Conservation (phyloP, 257 asterid genomes). For the Solanum tarijense region DNA sequence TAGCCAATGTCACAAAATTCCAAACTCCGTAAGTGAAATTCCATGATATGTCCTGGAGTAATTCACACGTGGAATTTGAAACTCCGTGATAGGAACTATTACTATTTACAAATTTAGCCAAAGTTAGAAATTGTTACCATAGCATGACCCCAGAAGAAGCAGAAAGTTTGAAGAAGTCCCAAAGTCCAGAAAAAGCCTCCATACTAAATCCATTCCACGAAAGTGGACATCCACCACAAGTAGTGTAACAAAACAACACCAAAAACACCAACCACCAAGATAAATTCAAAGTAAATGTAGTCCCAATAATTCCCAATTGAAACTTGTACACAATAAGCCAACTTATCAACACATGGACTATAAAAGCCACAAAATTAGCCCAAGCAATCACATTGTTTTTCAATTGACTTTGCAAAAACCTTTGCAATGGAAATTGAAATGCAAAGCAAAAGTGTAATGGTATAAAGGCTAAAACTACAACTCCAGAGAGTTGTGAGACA, state of each 20-base stretch:
- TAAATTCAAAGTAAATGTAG: conserved; percentile 38
- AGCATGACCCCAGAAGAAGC: conserved; percentile 91
- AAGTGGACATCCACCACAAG: conserved; percentile 62
- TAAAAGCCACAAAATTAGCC: conserved; percentile 33
- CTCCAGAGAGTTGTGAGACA: conserved; percentile 72
- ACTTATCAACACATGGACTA: conserved; percentile 32
- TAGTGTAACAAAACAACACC: conserved; percentile 37
- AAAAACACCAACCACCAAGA: conserved; percentile 55
- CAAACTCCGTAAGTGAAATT: not conserved
- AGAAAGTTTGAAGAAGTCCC: conserved; percentile 75
- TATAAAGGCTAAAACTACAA: conserved; percentile 40
- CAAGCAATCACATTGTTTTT: conserved; percentile 58
- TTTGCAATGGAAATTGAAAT: conserved; percentile 56
- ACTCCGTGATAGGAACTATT: not conserved
- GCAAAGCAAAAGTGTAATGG: conserved; percentile 81
- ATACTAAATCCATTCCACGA: conserved; percentile 71
- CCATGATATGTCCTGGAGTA: not conserved
- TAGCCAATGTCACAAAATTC: not conserved
- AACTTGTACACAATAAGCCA: conserved; percentile 45
- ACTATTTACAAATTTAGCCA: not conserved
- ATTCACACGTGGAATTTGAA: not conserved
- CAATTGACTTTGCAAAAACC: conserved; percentile 83
- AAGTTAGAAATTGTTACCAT: conserved; percentile 26
- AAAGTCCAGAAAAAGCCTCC: conserved; percentile 71
- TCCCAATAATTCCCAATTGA: conserved; percentile 46